These are phyloP conservation scores for Schizopora paradoxa DNA, from an alignment of 1,284 basidiomycete species.

Conservation along the genomic window DNA sequence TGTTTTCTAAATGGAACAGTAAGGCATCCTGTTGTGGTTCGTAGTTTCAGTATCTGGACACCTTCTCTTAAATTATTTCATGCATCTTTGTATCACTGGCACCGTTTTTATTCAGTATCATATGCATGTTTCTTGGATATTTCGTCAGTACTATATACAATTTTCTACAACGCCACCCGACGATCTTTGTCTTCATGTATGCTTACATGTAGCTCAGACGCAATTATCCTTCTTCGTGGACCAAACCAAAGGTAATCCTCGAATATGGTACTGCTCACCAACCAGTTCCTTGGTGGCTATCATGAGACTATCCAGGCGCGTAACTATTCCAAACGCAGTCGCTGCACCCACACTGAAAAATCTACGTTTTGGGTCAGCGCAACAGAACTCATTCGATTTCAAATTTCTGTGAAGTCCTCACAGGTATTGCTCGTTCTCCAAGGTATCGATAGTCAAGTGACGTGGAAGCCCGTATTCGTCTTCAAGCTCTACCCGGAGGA, in stretches of 20 bases:
- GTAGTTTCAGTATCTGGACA: too few relatives aligned
- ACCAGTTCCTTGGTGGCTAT: conserved; percentile 74
- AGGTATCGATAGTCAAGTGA: conserved; percentile 19
- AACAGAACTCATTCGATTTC: background rate
- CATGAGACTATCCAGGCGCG: conserved; percentile 67
- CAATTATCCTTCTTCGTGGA: too few relatives aligned
- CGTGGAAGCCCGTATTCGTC: conserved; percentile 19
- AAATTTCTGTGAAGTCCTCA: conserved; percentile 2
- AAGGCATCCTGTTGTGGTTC: too few relatives aligned
- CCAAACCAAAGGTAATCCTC: conserved; percentile 41
- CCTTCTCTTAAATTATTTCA: too few relatives aligned
- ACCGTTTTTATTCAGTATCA: too few relatives aligned
- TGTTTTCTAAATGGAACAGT: too few relatives aligned
- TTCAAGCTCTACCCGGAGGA: conserved; percentile 13
- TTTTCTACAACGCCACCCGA: too few relatives aligned
- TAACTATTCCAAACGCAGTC: conserved; percentile 61
- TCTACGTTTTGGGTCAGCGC: conserved; percentile 33
- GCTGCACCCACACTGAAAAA: conserved; percentile 73
- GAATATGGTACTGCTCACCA: conserved; percentile 75
- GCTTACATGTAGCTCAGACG: too few relatives aligned
- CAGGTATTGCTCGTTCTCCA: conserved; percentile 24
- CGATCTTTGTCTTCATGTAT: too few relatives aligned
- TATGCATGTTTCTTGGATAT: too few relatives aligned
- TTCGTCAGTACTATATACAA: too few relatives aligned
- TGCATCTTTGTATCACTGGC: too few relatives aligned